phyloP scores from a whole-genome alignment of 176 grass and related monocot species.

The Poa annua region DNA sequence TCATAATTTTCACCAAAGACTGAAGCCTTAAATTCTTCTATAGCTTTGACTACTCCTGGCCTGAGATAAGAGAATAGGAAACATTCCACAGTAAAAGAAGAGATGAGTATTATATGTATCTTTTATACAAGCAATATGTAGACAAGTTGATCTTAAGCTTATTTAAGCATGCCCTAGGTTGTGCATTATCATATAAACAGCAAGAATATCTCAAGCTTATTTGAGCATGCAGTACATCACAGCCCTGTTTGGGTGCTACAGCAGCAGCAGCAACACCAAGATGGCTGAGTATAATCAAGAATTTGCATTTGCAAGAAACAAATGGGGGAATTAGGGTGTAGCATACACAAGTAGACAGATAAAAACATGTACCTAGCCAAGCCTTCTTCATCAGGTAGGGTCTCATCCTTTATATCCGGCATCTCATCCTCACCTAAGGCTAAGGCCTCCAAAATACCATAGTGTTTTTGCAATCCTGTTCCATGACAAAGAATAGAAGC shows the following conservation, averaged over 20 bases:
- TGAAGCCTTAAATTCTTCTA: conserved; percentile 79
- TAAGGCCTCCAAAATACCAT: conserved; percentile 89
- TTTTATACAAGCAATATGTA: conserved; percentile 15
- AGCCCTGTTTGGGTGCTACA: neutral
- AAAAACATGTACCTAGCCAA: conserved; percentile 63
- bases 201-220: conserved; percentile 14
- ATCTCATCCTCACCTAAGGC: conserved; percentile 94
- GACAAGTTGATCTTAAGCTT: conserved; percentile 17
- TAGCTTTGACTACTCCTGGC: conserved; percentile 65
- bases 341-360: conserved; percentile 34
- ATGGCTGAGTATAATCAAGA: conserved; percentile 26
- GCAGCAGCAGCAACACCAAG: neutral
- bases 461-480: conserved; percentile 93
- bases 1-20: conserved; percentile 91
- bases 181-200: conserved; percentile 7
- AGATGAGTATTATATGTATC: neutral
- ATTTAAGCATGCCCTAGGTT: conserved; percentile 8
- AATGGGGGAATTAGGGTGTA: neutral
- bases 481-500: conserved; percentile 7
- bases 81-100: conserved; percentile 21
- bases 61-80: conserved; percentile 46
- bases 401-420: conserved; percentile 93
- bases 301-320: conserved; percentile 31
- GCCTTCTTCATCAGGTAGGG: conserved; percentile 84
- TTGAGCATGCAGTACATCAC: neutral